Evolutionary conservation across 1,284 basidiomycete species (phyloP), one percentile per base, ranked within the genome.

Genomic region (Sphaerobolus stellatus): DNA sequence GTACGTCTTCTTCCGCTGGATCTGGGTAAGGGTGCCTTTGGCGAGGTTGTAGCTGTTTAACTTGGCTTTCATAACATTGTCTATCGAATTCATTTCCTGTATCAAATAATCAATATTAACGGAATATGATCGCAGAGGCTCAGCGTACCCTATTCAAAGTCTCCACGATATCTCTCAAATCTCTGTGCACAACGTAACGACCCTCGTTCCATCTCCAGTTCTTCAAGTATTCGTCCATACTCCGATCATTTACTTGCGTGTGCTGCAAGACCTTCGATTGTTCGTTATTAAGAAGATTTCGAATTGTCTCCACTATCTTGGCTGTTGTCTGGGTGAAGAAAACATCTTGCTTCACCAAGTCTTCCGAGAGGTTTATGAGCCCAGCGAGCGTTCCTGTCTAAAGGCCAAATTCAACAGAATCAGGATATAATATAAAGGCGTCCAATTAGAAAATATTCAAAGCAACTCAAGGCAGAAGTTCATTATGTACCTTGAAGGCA

Each of bases 331-430:
- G 76, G 3, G 92, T 98, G 75, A 97, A 94, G 75, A 82, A 83
- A n/a, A 81, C 68, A 63, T 99, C 97, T 59, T 90, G 84, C 74
- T 98, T 98, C 14, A 94, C 92, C 43, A 99, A 80, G 51, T 91
- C 86, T 67, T 99, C 97, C 16, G 94, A 96, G 47, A 99, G 81
- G 3, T 84, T 80, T 60, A 99, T 86, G 56, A 99, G 84, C 27
- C 84, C 81, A 59, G 96, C 95, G 25, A 99, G 83, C 0, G 96
- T 99, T 53, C 96, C 96, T 57, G 94, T 93, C 94, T 98, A 73
- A 20, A 61, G 38, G 40, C 9, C 28, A 29, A 6, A 54, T 27
- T 49, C 33, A 36, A 33, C 20, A n/a, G 60, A 58, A 48, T 41
- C 52, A 43, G 51, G 56, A 44, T 6, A 48, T 30, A 28, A 56